Percentiles rank a stretch among this genome's conserved stretches.
Conservation (phyloP, 2,329 filamentous ascomycete species). For the Eutypella sp. region DNA sequence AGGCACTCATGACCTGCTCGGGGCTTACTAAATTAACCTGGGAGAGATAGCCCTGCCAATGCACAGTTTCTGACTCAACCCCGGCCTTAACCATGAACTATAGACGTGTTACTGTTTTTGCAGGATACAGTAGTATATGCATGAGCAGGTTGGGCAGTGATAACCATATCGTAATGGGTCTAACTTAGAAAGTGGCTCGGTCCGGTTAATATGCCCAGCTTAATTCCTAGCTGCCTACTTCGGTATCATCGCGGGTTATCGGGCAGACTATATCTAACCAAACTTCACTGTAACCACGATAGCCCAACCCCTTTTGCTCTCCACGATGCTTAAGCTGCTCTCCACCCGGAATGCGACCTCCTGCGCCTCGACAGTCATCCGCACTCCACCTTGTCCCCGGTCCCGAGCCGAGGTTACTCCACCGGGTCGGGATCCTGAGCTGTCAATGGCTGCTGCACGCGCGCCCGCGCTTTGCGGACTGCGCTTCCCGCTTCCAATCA, state of each 20-base stretch:
- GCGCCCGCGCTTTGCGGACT: neutral
- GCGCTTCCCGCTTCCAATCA: constrained; percentile 25
- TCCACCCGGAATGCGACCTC: constrained; percentile 47
- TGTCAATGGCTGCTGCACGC: neutral
- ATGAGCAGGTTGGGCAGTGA: too few relatives aligned
- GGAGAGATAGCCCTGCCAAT: too few relatives aligned
- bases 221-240: neutral
- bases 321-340: constrained; percentile 48
- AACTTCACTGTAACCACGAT: constrained; percentile 39
- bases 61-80: too few relatives aligned
- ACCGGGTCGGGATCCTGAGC: neutral
- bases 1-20: too few relatives aligned
- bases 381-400: constrained; percentile 22
- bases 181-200: neutral
- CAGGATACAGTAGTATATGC: too few relatives aligned
- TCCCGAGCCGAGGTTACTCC: neutral
- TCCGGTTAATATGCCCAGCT: neutral
- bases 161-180: too few relatives aligned
- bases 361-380: constrained; percentile 38
- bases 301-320: constrained; percentile 45
- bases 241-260: neutral
- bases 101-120: too few relatives aligned
- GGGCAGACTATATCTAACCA: neutral
- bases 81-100: too few relatives aligned
- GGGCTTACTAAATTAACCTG: too few relatives aligned